These are phyloP conservation scores for Hagleromyces aurorensis DNA, from an alignment of 805 yeast species.

Conservation along the genomic window DNA sequence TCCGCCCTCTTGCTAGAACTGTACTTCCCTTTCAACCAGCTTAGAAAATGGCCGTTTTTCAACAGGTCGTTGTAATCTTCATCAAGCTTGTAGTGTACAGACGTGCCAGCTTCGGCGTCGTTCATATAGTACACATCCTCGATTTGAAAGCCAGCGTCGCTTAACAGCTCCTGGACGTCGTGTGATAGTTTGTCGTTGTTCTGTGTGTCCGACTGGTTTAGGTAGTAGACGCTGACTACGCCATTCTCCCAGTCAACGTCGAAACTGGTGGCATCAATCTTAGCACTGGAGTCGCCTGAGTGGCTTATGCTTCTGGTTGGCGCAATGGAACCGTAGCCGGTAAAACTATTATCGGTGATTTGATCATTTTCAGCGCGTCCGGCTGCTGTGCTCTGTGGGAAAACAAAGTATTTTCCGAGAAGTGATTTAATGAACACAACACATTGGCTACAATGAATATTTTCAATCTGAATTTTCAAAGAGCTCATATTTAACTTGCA, in stretches of 20 bases:
- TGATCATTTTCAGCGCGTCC: too few species aligned
- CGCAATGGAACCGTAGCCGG: too few species aligned
- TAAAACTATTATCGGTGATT: neutral
- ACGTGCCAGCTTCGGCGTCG: slow-evolving; percentile 15
- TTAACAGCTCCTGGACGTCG: slow-evolving; percentile 22
- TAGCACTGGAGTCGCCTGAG: too few species aligned
- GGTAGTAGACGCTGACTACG: slow-evolving; percentile 5
- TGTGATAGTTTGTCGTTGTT: slow-evolving; percentile 10
- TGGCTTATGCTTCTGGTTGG: too few species aligned
- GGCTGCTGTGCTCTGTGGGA: slow-evolving; percentile 1
- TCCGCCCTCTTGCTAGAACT: neutral
- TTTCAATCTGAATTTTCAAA: slow-evolving; percentile 27
- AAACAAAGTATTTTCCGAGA: slow-evolving; percentile 20
- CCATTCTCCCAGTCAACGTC: slow-evolving; percentile 3
- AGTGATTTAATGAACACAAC: slow-evolving; percentile 31
- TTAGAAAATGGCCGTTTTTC: too few species aligned
- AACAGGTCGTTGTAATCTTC: slow-evolving; percentile 9
- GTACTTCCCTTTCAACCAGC: slow-evolving; percentile 1
- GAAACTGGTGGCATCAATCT: slow-evolving; percentile 2
- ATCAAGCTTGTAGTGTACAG: slow-evolving; percentile 13
- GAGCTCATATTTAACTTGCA: slow-evolving; percentile 2
- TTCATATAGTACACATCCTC: slow-evolving; percentile 3
- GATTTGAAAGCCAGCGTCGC: slow-evolving; percentile 10
- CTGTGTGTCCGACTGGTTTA: slow-evolving; percentile 11
- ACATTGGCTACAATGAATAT: slow-evolving; percentile 52